phyloP scores from a whole-genome alignment of 352 stramenopile genomes.

The Globisporangium mamillatum region DNA sequence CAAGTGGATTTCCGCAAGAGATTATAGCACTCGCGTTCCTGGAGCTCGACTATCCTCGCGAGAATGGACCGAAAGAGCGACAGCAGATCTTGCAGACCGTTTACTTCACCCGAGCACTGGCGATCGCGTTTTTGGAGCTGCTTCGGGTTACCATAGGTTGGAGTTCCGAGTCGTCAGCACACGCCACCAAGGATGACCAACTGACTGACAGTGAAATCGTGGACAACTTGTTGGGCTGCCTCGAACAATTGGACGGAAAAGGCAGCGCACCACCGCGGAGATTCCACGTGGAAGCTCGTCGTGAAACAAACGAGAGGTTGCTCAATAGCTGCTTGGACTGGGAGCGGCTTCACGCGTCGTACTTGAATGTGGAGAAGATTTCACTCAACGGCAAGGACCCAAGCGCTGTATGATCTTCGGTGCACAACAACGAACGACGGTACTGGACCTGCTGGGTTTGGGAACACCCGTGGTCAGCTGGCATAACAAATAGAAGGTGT shows the following conservation, averaged over 20 bases:
- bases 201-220: constrained; percentile 9
- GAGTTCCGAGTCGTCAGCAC: background rate
- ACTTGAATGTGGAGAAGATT: constrained; percentile 26
- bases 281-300: constrained; percentile 36
- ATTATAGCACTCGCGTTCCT: constrained; percentile 38
- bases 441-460: background rate
- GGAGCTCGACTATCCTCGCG: constrained; percentile 13
- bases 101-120: constrained; percentile 34
- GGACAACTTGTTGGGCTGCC: background rate
- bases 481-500: background rate
- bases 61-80: constrained; percentile 11
- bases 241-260: background rate
- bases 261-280: background rate
- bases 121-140: constrained; percentile 24
- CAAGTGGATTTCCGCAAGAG: constrained; percentile 23
- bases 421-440: background rate
- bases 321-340: constrained; percentile 62
- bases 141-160: constrained; percentile 13
- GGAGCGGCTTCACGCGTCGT: constrained; percentile 50
- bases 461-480: background rate
- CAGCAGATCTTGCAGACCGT: constrained; percentile 25
- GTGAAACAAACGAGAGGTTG: constrained; percentile 45
- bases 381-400: background rate
- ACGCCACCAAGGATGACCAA: background rate
- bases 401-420: background rate